Evolutionary conservation across 306 rosid genomes (phyloP), one percentile per base, ranked within the genome.

Genomic region (Fagus sylvatica): DNA sequence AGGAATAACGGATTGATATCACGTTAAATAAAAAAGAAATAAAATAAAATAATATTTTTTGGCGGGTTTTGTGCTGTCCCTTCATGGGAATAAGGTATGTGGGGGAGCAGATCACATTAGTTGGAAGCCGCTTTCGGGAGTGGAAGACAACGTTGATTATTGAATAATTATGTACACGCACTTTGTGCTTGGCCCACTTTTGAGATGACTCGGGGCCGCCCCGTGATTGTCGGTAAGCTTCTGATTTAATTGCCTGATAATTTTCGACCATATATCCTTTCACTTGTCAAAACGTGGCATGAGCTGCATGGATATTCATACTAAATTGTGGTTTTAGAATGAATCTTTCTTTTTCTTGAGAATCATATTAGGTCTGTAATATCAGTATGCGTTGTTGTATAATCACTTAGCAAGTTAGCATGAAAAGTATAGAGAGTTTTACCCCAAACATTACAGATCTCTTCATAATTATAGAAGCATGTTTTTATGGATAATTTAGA

Each of bases 201-300:
- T 32, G 61, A 10, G 7, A 13, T 53, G 7, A 22, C 28, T 22
- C 16, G 57, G 57, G 57, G 57, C 7, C 57, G n/a, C 5, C 13
- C 68, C 68, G 39, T 61, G 68, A 61, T 61, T 13, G 41, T 61
- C 68, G 68, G 68, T 40, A 61, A 6, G 19, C 68, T 5, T 61
- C 68, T 32, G 12, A 6, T 3, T 12, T 8, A 10, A 15, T 4
- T 12, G 5, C 7, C 1, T 32, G 13, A 0, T 28, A 13, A 10
- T 61, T 61, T 61, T 33, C n/a, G 17, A 33, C 19, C 39, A 1
- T 22, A 22, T 22, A 22, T 13, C n/a, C 19, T 61, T 13, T 61
- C 67, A 6, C 6, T 61, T 1, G 3, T 12, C 68, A 61, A 61
- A 34, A 10, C 41, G 41, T 61, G 68, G 68, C 41, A 4, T 4